Base-by-base conservation (phyloP, 306 rosid species). In the Pterocarpus santalinus region DNA sequence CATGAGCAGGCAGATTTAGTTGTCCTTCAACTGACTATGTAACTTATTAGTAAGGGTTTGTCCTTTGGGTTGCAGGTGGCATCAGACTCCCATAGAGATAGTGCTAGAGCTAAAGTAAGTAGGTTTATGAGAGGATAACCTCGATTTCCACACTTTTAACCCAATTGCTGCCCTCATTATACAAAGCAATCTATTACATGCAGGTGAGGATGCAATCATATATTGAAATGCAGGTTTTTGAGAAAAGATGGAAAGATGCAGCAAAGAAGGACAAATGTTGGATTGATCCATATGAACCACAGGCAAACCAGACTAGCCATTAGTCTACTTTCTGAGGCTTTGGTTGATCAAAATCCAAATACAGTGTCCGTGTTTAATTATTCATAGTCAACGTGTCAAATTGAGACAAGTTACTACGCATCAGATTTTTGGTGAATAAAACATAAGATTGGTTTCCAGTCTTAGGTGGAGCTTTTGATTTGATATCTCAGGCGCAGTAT, bases 61-160 rank as follows among this genome's bases (percentile, higher is more conserved):
- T 60, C 41, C 73, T 84, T 73, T 67, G 69, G 65, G 70, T 80
- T 84, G 87, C 90, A 94, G 97, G 87, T 30, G 28, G 56, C 76
- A 14, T 44, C 85, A 14, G 68, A 74, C 53, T 36, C 87, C 44
- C 65, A 65, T 55, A 67, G 62, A 77, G 83, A 72, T 36, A 84
- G 74, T 84, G 76, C 80, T 75, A 88, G 98, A 89, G 82, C 80
- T 49, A 88, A 87, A 86, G 95, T 92, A 83, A 68, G 86, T 43
- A 60, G 65, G 32, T 52, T 57, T 30, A 22, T 56, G 38, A 35
- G 11, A 67, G 28, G 52, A 52, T 55, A 58, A 56, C 14, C 52
- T n/a, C 22, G 32, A 72, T 43, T 62, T 69, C 49, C 41, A 57
- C 57, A 28, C 51, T 10, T 75, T 49, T 7, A 36, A 34, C 33